Conservation (phyloP, 257 asterid species). For the Solanum corneliomulleri region DNA sequence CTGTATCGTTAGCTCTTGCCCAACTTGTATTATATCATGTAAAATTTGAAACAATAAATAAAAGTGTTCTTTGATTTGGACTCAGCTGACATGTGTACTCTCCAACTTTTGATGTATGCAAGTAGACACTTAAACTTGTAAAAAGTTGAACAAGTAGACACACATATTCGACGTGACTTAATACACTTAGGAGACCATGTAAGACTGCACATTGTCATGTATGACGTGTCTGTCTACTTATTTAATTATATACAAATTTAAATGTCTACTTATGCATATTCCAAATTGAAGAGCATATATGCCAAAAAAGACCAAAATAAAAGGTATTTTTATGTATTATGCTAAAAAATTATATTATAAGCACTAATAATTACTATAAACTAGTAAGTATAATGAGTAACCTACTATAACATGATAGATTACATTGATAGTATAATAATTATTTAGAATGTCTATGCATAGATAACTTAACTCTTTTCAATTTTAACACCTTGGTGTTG, state of each 20-base stretch:
- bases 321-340: neutral
- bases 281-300: neutral
- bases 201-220: neutral
- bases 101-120: no score
- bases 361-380: neutral
- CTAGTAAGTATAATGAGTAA: neutral
- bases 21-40: no score
- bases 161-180: no score
- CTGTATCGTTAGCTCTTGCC: neutral
- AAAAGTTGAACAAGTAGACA: neutral
- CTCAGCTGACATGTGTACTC: accelerated
- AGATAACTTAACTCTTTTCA: neutral
- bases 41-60: neutral
- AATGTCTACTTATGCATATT: neutral
- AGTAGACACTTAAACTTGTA: neutral
- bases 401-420: neutral
- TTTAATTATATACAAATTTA: no score
- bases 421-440: neutral
- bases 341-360: neutral
- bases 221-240: neutral
- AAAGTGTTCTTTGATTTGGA: no score
- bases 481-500: neutral
- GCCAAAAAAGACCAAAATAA: accelerated
- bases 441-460: neutral
- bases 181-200: neutral